Conservation (phyloP, 2,329 filamentous ascomycete genomes). For the Diaporthe helianthi region DNA sequence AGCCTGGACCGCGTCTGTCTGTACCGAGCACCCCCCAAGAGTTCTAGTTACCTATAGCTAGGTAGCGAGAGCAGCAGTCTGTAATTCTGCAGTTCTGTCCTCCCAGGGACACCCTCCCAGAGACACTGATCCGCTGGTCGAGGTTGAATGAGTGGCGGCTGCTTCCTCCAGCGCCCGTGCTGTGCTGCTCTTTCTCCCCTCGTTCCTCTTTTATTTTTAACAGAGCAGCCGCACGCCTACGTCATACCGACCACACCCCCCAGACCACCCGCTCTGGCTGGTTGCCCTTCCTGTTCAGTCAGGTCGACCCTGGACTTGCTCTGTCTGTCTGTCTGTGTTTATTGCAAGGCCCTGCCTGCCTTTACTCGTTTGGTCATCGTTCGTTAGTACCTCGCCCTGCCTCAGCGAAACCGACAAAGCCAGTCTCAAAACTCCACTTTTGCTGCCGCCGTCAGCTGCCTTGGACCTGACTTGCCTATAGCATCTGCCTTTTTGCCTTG, state of each 20-base stretch:
- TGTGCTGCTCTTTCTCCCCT: constrained; percentile 8
- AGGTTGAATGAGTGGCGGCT: constrained; percentile 7
- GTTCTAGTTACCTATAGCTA: too few relatives aligned
- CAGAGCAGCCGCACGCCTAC: constrained; percentile 24
- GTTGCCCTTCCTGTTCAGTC: constrained; percentile 7
- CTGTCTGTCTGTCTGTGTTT: neutral
- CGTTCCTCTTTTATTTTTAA: constrained; percentile 26
- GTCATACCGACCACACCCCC: constrained; percentile 25
- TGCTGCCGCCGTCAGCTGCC: constrained; percentile 7
- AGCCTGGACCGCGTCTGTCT: neutral
- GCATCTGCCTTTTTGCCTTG: neutral
- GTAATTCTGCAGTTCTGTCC: neutral
- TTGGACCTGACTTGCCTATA: neutral
- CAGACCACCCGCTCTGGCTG: constrained; percentile 14
- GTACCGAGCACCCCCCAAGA: too few relatives aligned
- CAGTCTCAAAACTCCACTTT: constrained; percentile 14
- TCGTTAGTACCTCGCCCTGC: constrained; percentile 13
- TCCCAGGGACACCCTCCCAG: too few relatives aligned
- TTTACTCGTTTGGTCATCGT: constrained; percentile 5
- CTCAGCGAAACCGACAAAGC: constrained; percentile 5
- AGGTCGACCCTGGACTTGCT: constrained; percentile 14
- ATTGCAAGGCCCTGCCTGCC: constrained; percentile 7
- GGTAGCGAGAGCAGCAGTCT: neutral
- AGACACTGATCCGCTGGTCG: neutral
- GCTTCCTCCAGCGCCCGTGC: constrained; percentile 7